Conservation (phyloP, 1,284 basidiomycete genomes). For the Pseudozyma flocculosa region DNA sequence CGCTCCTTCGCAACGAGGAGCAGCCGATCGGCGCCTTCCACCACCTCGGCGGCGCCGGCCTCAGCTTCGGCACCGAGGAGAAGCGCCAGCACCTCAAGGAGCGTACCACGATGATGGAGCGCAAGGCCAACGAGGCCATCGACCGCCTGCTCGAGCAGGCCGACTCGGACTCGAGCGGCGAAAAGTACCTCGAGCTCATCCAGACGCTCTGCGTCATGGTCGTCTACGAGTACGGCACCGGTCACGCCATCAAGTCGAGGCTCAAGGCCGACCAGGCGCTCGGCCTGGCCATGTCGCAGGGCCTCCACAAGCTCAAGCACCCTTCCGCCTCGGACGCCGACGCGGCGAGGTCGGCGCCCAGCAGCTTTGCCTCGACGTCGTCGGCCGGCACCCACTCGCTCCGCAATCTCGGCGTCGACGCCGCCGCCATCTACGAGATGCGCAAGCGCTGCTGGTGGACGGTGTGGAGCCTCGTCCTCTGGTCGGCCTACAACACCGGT, state of each 20-base stretch:
- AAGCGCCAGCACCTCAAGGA: constrained; percentile 34
- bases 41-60: constrained; percentile 26
- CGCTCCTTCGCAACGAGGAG: constrained; percentile 39
- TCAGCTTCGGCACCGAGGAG: constrained; percentile 41
- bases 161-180: constrained; percentile 23
- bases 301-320: constrained; percentile 39
- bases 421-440: constrained; percentile 45
- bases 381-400: constrained; percentile 15
- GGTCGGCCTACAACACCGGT: constrained; percentile 51
- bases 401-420: constrained; percentile 22
- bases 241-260: constrained; percentile 47
- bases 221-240: constrained; percentile 51
- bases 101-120: constrained; percentile 32
- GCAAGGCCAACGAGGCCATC: constrained; percentile 41
- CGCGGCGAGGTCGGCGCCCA: constrained; percentile 8
- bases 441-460: constrained; percentile 52
- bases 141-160: constrained; percentile 40
- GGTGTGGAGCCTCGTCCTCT: constrained; percentile 45
- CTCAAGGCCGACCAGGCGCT: constrained; percentile 53
- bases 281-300: constrained; percentile 49
- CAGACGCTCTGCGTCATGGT: constrained; percentile 46
- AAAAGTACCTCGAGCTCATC: constrained; percentile 41
- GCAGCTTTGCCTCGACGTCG: constrained; percentile 27
- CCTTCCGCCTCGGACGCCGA: background rate
- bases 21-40: constrained; percentile 33